Evolutionary conservation across 495 filamentous ascomycete species (phyloP).

Genomic region (Penicillium lividum): DNA sequence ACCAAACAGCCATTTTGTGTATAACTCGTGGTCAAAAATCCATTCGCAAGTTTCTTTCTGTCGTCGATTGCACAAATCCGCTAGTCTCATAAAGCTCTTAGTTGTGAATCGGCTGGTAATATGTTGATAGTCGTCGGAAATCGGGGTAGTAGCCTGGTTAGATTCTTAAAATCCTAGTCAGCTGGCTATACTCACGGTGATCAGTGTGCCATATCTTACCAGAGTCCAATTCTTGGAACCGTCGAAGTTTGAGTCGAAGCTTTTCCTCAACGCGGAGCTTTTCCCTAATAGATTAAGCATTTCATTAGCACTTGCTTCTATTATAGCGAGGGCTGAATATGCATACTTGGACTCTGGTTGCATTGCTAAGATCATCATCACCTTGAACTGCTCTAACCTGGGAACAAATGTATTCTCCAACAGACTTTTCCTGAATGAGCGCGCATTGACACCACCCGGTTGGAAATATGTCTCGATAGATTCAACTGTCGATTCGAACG

Average conservation of each 20-base stretch:
- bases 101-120: conserved; percentile 23
- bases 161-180: no score
- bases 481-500: conserved; percentile 25
- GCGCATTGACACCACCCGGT: conserved; percentile 32
- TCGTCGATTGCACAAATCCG: conserved; percentile 32
- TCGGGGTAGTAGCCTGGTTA: neutral
- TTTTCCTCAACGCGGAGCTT: no score
- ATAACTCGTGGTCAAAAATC: conserved; percentile 30
- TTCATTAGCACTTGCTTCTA: no score
- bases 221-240: no score
- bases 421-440: conserved; percentile 30
- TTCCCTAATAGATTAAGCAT: no score
- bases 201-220: no score
- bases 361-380: conserved; percentile 29
- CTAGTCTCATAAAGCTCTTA: conserved; percentile 27
- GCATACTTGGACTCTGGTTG: conserved; percentile 32
- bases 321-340: no score
- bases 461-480: conserved; percentile 36
- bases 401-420: conserved; percentile 31
- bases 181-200: no score
- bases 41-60: conserved; percentile 30
- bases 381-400: conserved; percentile 34
- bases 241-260: no score
- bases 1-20: conserved; percentile 31
- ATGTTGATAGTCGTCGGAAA: no score